Base-by-base conservation (phyloP, 306 rosid species). In the Purshia tridentata region DNA sequence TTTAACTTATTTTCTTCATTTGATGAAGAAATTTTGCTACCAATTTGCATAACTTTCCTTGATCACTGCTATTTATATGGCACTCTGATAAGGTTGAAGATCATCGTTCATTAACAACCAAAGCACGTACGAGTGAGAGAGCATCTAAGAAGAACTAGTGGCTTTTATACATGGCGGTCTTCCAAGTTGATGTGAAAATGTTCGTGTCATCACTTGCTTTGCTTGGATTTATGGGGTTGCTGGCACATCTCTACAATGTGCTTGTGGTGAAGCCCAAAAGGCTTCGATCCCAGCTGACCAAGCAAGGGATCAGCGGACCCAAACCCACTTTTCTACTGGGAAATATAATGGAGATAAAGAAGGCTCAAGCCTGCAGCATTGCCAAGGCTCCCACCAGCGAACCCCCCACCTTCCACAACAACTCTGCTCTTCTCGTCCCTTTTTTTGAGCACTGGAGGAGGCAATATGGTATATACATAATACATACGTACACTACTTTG, bases 231-330 rank as follows among this genome's bases (percentile, higher is more conserved):
- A 10, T 69, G 44, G 73, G 47, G 45, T 46, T 80, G 48, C 4
- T 78, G 22, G 40, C 72, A 46, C 69, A 9, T 56, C 46, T 80
- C 19, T 74, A 77, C n/a, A 49, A 18, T 53, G 18, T 13, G 0
- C 29, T 80, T 5, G 81, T 84, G 60, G 12, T 23, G 40, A 70
- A 65, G 69, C 87, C 85, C 8, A 20, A 60, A n/a, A 72, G 80
- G 46, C 76, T 80, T 46, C 67, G 85, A 1, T 77, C 78, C 18
- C 9, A 14, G 65, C 70, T 84, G 10, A 71, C 55, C 49, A 77
- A 80, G 18, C 89, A 85, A 77, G 83, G 89, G 8, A 82, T 86
- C 46, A 80, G 6, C 15, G 89, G 89, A 29, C 85, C 89, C n/a
- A 53, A 82, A 18, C 73, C 86, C 18, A 22, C 77, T 73, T 54